Percentiles rank a stretch among this genome's conserved stretches.
phyloP scores from a whole-genome alignment of 2,329 filamentous ascomycete genomes.

The Thelonectria rubi region DNA sequence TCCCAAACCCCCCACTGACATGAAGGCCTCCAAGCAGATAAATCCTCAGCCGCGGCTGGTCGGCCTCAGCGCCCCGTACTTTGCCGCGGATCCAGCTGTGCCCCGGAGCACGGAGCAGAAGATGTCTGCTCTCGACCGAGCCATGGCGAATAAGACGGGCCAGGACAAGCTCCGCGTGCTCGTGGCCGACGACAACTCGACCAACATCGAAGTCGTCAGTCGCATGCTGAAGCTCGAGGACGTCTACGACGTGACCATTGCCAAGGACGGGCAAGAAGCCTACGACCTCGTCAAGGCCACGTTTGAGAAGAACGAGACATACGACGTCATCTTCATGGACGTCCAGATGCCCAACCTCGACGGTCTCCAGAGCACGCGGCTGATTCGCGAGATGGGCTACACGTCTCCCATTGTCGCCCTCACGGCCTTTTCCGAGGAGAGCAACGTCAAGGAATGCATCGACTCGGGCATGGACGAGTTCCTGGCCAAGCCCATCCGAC shows the following conservation, averaged over 20 bases:
- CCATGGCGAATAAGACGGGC: constrained; percentile 67
- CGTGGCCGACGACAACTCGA: constrained; percentile 77
- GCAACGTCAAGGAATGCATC: constrained; percentile 85
- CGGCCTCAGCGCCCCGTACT: constrained; percentile 85
- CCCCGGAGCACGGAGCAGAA: constrained; percentile 62
- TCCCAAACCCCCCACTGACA: constrained; percentile 40
- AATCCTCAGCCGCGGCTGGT: constrained; percentile 81
- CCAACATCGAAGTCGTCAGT: constrained; percentile 67
- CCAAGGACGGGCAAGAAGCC: constrained; percentile 86
- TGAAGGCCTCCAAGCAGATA: constrained; percentile 53
- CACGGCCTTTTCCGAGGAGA: constrained; percentile 90
- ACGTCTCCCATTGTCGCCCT: constrained; percentile 88
- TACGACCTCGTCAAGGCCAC: constrained; percentile 85
- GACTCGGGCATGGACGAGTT: constrained; percentile 95
- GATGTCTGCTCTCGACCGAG: constrained; percentile 70
- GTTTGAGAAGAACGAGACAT: constrained; percentile 76
- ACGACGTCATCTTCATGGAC: constrained; percentile 95
- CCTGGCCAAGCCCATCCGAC: constrained; percentile 76
- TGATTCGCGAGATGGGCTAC: constrained; percentile 89
- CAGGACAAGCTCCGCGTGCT: constrained; percentile 77
- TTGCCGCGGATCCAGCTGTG: constrained; percentile 58
- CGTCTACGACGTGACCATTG: constrained; percentile 88
- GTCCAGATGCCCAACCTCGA: constrained; percentile 95
- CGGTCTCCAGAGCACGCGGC: constrained; percentile 83
- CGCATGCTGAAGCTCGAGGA: constrained; percentile 78